Evolutionary conservation across 345 rosid species (phyloP), one percentile per base, ranked within the genome.

Genomic region (Gossypium australe): DNA sequence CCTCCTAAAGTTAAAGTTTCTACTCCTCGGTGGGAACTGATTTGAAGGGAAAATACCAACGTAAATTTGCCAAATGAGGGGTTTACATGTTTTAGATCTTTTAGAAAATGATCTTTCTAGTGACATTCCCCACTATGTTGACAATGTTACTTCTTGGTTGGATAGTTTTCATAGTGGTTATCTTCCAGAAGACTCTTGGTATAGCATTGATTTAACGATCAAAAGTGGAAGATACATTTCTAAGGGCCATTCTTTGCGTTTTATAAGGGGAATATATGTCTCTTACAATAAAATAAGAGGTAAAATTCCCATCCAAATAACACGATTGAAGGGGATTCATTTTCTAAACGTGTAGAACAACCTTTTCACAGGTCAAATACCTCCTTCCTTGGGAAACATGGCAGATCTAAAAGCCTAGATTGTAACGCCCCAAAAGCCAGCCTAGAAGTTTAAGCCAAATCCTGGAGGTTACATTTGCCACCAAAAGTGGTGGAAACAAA

Each of bases 191-290:
- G 62, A 11, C 16, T n/a, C 6, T 2, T 3, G 22, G 24, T 17
- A 10, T 2, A 0, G 4, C 9, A 2, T 38, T 59, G 63, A 3
- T 29, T 29, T 29, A 0, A 29, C 34, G 4, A 0, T 0, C 34
- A 29, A 3, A 3, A 0, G 5, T 29, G 0, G 0, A 0, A 29
- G 34, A 29, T 0, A 0, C 0, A 29, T 29, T 29, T 29, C 0
- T 29, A 29, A 0, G 0, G 34, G 0, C 3, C 1, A 0, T 3
- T 0, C 0, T 3, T 29, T 29, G 1, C 4, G 0, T 0, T 9
- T 1, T 2, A 0, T 18, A 24, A 24, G 0, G 9, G 58, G 7
- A n/a, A 41, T 79, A 20, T 78, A 75, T 49, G 2, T 79, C 0
- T 75, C 82, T 5, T 43, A 0, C 45, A 79, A 79, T 49, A 45